Evolutionary conservation across 352 stramenopile species (phyloP).

Genomic region (Phytophthora colocasiae): DNA sequence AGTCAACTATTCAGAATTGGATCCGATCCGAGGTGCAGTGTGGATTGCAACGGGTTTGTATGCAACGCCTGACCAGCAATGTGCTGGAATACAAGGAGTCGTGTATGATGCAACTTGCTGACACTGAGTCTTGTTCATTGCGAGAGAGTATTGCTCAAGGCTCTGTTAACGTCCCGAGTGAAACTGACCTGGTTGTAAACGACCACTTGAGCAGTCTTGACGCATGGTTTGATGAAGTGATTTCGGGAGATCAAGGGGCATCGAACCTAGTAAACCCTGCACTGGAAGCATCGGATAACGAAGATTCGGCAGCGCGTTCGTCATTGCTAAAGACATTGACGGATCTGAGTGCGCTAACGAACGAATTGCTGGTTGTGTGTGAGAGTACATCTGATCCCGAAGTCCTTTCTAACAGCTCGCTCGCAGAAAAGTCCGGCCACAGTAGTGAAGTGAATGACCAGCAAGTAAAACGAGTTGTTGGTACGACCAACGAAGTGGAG

Average conservation of each 20-base stretch:
- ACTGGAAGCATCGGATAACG: background rate
- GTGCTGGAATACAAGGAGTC: constrained; percentile 14
- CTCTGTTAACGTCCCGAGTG: background rate
- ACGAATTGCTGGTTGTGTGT: constrained; percentile 31
- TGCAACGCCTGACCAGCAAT: background rate
- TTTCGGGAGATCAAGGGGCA: constrained; percentile 22
- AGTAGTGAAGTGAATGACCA: background rate
- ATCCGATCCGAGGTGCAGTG: constrained; percentile 21
- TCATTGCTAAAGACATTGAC: constrained; percentile 25
- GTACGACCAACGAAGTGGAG: background rate
- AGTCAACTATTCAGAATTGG: constrained; percentile 12
- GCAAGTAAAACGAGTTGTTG: too few relatives aligned
- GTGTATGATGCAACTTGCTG: constrained; percentile 27
- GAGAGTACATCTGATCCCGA: constrained; percentile 1
- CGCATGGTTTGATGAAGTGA: constrained; percentile 58
- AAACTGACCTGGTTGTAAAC: constrained; percentile 34
- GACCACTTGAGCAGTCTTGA: constrained; percentile 59
- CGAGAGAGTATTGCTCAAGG: background rate
- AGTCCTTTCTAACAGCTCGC: background rate
- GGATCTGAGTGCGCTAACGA: constrained; percentile 26
- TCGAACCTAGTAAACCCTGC: background rate
- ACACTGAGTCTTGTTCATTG: constrained; percentile 23
- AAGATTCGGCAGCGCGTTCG: constrained; percentile 9
- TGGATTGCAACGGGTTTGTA: constrained; percentile 17
- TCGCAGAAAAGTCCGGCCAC: background rate